phyloP scores from a whole-genome alignment of 805 yeast genomes.

The Candida golubevii region DNA sequence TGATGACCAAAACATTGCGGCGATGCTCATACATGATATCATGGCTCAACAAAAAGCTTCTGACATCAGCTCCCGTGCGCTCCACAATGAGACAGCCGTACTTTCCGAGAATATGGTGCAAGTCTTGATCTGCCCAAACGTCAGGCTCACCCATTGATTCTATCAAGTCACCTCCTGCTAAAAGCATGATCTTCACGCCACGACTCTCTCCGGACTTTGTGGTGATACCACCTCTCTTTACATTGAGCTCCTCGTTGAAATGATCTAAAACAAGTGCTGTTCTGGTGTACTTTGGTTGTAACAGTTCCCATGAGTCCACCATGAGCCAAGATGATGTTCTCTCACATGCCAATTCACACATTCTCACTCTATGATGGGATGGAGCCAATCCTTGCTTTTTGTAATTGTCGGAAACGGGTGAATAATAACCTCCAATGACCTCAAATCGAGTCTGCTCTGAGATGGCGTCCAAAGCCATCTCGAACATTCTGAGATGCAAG shows the following conservation, averaged over 20 bases:
- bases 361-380: conserved; percentile 84
- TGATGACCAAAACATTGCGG: conserved; percentile 87
- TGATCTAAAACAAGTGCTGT: conserved; percentile 96
- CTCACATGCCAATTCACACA: conserved; percentile 98
- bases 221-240: conserved; percentile 79
- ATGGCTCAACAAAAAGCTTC: conserved; percentile 86
- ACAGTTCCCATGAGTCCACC: conserved; percentile 99
- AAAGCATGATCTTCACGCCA: conserved; percentile 90
- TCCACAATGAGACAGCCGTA: conserved; percentile 97
- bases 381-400: conserved; percentile 90
- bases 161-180: conserved; percentile 97
- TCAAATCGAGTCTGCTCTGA: conserved; percentile 90
- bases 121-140: conserved; percentile 96
- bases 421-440: conserved; percentile 93
- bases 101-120: conserved; percentile 91
- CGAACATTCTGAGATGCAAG: conserved; percentile 93
- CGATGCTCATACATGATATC: conserved; percentile 98
- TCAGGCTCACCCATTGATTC: conserved; percentile 99
- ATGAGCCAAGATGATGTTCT: conserved; percentile 94
- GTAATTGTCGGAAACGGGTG: conserved; percentile 92
- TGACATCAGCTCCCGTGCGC: conserved; percentile 93
- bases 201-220: conserved; percentile 55
- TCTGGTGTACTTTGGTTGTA: conserved; percentile 86
- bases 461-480: conserved; percentile 95
- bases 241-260: conserved; percentile 90